Base-by-base conservation (phyloP, 352 stramenopile genomes). In the Pythium folliculosum region DNA sequence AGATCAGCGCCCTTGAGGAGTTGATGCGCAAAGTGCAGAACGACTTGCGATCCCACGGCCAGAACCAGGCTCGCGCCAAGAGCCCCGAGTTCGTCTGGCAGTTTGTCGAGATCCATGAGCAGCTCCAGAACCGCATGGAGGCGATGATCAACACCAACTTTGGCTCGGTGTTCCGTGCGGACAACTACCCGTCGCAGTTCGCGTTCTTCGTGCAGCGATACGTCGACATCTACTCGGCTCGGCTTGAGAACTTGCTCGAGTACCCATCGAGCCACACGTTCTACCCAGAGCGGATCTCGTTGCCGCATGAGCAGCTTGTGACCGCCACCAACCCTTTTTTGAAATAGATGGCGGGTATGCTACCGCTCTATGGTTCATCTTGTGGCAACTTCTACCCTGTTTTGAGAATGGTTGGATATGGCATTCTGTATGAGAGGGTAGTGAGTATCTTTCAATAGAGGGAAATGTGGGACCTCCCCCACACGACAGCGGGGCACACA, bases 151-250 rank as follows among this genome's bases (percentile, higher is more conserved):
- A 96, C 73, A 70, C 66, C 35, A 94, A 93, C 71, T 97, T 97
- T 67, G 89, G 89, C 52, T 95, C 86, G 1, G 87, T 97, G 21
- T 97, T 97, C 72, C 76, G 88, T 47, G 87, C 83, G 22, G 83
- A 90, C 54, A 84, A 83, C 50, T 90, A 96, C 64, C 86, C 89
- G 16, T 94, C 86, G 23, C 79, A 96, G 54, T 97, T 95, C 64
- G 84, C 88, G 8, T 96, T 93, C 68, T 90, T 83, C 65, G 82
- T 95, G 60, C 85, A 92, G 64, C 80, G 89, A 38, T 95, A 97
- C 66, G 88, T 94, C 12, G 89, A 97, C 67, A 84, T 97, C 32
- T 97, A 96, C 78, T 93, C 84, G 37, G 86, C 81, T n/a, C 77
- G 86, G 1, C 75, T 95, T 45, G 84, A 92, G 61, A 94, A 96